Percentiles rank a stretch among this genome's conserved stretches.
These are phyloP conservation scores for Fusarium concolor DNA, from an alignment of 2,329 filamentous ascomycete species.

Conservation along the genomic window DNA sequence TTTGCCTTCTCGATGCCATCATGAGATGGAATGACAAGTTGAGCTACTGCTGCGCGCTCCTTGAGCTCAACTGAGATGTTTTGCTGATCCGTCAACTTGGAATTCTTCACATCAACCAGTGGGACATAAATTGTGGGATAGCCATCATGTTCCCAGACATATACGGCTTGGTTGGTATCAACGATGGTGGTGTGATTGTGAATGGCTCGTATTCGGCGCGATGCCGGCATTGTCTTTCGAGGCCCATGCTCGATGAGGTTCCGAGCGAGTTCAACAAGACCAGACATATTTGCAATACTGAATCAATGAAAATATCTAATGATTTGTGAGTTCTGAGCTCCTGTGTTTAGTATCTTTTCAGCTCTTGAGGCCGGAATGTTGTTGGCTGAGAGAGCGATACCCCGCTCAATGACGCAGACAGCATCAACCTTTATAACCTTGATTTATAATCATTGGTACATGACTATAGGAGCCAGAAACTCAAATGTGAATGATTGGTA, in stretches of 20 bases:
- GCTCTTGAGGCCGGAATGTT: background rate
- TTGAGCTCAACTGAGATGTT: conserved; percentile 44
- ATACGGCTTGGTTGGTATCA: conserved; percentile 53
- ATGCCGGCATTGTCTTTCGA: conserved; percentile 31
- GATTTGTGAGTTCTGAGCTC: background rate
- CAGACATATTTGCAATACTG: background rate
- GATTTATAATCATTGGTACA: conserved; percentile 36
- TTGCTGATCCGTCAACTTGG: conserved; percentile 44
- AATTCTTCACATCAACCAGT: conserved; percentile 44
- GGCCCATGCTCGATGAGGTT: conserved; percentile 35
- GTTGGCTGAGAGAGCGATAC: conserved; percentile 4
- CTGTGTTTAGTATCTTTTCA: background rate
- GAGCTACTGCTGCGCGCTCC: conserved; percentile 45
- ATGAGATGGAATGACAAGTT: conserved; percentile 47
- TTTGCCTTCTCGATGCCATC: conserved; percentile 42
- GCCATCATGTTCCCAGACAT: conserved; percentile 60
- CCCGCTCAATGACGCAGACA: conserved; percentile 38
- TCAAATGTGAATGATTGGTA: background rate
- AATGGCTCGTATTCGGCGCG: conserved; percentile 51
- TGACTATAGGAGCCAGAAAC: background rate
- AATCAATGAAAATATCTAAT: background rate
- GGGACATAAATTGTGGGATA: conserved; percentile 62
- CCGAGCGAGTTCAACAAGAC: conserved; percentile 14
- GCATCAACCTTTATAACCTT: conserved; percentile 9
- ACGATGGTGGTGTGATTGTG: conserved; percentile 50